Conservation (phyloP, 2,329 filamentous ascomycete genomes). For the Monilinia fructigena region DNA sequence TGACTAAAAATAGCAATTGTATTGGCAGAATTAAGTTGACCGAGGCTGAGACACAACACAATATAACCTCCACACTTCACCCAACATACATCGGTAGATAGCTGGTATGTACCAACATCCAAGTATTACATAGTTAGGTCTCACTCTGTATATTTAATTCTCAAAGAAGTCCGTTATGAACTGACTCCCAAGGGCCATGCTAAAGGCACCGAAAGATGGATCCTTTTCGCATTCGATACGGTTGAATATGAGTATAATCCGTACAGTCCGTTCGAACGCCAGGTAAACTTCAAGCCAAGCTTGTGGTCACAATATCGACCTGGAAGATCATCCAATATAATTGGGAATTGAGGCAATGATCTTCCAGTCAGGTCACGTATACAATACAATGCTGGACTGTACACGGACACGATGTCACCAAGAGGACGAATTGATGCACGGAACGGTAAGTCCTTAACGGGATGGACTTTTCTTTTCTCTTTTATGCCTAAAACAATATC, state of each 20-base stretch:
- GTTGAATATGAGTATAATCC: background rate
- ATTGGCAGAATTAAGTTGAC: background rate
- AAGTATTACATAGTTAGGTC: background rate
- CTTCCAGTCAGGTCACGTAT: background rate
- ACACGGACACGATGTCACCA: background rate
- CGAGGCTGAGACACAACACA: background rate
- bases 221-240: background rate
- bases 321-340: background rate
- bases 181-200: background rate
- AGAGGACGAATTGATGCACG: background rate
- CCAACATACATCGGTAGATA: background rate
- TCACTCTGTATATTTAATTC: background rate
- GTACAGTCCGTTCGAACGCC: background rate
- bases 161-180: background rate
- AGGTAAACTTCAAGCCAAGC: background rate
- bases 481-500: background rate
- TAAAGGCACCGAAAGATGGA: background rate
- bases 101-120: background rate
- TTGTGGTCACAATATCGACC: background rate
- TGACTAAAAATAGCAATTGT: background rate
- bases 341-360: background rate
- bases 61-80: background rate
- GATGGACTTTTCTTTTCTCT: background rate
- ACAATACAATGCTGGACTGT: background rate
- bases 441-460: background rate